These are phyloP conservation scores for Zelopaecilomyces penicillatus DNA, from an alignment of 2,329 filamentous ascomycete genomes.

Conservation along the genomic window DNA sequence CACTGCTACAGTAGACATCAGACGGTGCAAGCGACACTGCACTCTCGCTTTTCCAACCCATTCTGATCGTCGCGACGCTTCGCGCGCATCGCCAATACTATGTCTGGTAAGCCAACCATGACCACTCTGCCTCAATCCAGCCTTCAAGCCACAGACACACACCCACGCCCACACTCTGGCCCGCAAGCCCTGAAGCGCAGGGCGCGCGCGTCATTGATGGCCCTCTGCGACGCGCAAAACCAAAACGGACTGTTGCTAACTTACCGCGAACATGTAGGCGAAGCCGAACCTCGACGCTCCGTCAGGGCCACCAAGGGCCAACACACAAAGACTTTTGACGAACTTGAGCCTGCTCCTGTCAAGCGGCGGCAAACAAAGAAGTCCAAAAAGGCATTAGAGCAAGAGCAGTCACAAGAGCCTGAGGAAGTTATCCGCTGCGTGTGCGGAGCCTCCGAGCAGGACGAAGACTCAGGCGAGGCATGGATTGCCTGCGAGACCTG, in stretches of 20 bases:
- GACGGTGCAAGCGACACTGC: constrained; percentile 11
- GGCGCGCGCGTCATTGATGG: background rate
- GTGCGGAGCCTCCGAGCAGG: constrained; percentile 78
- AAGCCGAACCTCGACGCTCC: constrained; percentile 79
- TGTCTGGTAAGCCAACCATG: constrained; percentile 26
- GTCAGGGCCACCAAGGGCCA: constrained; percentile 95
- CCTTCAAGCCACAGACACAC: background rate
- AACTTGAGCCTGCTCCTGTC: constrained; percentile 52
- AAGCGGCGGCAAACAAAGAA: constrained; percentile 45
- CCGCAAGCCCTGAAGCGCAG: background rate
- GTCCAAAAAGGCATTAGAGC: constrained; percentile 54
- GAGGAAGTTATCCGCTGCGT: constrained; percentile 84
- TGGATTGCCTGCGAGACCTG: constrained; percentile 97
- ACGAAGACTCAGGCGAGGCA: constrained; percentile 76
- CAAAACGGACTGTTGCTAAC: constrained; percentile 8
- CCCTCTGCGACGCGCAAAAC: background rate
- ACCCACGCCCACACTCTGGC: background rate
- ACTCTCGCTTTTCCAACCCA: background rate
- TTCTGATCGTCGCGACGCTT: constrained; percentile 4
- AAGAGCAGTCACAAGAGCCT: constrained; percentile 46
- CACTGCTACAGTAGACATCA: constrained; percentile 21
- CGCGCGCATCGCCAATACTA: constrained; percentile 12
- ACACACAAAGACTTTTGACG: constrained; percentile 79
- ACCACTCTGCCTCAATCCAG: background rate
- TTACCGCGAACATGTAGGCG: constrained; percentile 26